phyloP scores from a whole-genome alignment of 139 green algal species.

The Tetradesmus lagerheimii region DNA sequence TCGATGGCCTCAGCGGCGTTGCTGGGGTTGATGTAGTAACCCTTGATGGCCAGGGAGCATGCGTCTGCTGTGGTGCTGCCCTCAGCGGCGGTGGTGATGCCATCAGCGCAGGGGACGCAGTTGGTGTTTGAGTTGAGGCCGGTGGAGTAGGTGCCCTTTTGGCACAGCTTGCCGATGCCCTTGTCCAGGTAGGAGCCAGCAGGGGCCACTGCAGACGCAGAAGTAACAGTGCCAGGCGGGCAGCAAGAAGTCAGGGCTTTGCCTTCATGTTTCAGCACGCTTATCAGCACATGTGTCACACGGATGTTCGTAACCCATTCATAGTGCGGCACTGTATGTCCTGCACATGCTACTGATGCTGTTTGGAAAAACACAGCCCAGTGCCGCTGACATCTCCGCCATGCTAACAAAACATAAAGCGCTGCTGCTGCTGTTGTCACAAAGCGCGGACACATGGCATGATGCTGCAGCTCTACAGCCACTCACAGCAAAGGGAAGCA shows the following conservation, averaged over 20 bases:
- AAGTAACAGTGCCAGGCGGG: neutral
- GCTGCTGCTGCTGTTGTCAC: no score
- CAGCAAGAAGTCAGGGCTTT: neutral
- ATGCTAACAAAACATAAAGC: no score
- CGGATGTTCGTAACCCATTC: neutral
- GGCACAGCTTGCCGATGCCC: slow-evolving; percentile 24
- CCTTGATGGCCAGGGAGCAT: neutral
- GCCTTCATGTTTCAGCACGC: no score
- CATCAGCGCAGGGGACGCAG: neutral
- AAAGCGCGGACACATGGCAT: no score
- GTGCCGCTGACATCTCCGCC: no score
- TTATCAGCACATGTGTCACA: neutral
- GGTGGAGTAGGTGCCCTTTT: slow-evolving; percentile 5
- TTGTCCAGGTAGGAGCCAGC: neutral
- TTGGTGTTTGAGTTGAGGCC: neutral
- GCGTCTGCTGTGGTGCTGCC: neutral
- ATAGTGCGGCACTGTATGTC: no score
- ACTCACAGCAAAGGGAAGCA: neutral
- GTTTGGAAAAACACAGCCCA: no score
- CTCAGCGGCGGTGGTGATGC: slow-evolving; percentile 10
- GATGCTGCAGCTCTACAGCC: no score
- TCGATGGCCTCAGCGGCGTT: no score
- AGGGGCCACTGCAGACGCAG: slow-evolving; percentile 5
- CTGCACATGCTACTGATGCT: no score
- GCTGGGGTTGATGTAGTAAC: neutral